phyloP scores from a whole-genome alignment of 2,329 filamentous ascomycete species.

The Ascocoryne sarcoides region DNA sequence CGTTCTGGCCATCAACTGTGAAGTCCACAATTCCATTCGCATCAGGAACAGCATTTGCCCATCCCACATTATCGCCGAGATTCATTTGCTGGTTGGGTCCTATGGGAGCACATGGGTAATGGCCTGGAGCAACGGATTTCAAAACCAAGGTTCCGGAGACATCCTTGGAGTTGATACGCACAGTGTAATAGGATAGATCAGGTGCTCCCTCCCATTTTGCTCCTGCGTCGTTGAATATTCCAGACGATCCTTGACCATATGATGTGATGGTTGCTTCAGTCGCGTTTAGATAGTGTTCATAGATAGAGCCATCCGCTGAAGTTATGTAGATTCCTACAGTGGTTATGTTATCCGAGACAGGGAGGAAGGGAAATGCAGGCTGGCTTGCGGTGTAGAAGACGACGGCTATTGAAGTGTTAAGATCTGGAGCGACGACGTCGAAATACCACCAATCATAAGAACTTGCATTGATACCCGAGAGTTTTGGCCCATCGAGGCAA shows the following conservation, averaged over 20 bases:
- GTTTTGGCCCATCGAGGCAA: constrained; percentile 15
- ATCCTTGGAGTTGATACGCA: constrained; percentile 10
- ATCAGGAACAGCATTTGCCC: constrained; percentile 32
- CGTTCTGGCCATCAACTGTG: constrained; percentile 18
- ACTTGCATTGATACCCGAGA: constrained; percentile 14
- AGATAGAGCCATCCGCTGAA: constrained; percentile 11
- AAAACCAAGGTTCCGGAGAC: constrained; percentile 11
- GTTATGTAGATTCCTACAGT: constrained; percentile 7
- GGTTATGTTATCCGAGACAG: background rate
- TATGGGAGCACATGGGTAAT: constrained; percentile 23
- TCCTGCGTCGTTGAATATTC: constrained; percentile 10
- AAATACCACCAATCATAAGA: constrained; percentile 33
- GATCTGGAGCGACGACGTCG: constrained; percentile 28
- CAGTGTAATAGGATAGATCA: constrained; percentile 10
- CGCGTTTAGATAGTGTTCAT: constrained; percentile 4
- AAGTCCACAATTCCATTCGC: constrained; percentile 25
- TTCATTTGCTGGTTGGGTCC: constrained; percentile 15
- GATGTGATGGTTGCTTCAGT: constrained; percentile 9
- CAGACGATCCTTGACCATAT: constrained; percentile 9
- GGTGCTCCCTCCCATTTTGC: constrained; percentile 8
- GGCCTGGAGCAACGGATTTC: constrained; percentile 13
- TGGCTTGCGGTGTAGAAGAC: constrained; percentile 28
- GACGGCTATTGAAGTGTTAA: constrained; percentile 25
- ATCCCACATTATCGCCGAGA: constrained; percentile 31
- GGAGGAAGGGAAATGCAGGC: constrained; percentile 31